Conservation (phyloP, 331 rosid genomes). For the Pyrus hybrid region DNA sequence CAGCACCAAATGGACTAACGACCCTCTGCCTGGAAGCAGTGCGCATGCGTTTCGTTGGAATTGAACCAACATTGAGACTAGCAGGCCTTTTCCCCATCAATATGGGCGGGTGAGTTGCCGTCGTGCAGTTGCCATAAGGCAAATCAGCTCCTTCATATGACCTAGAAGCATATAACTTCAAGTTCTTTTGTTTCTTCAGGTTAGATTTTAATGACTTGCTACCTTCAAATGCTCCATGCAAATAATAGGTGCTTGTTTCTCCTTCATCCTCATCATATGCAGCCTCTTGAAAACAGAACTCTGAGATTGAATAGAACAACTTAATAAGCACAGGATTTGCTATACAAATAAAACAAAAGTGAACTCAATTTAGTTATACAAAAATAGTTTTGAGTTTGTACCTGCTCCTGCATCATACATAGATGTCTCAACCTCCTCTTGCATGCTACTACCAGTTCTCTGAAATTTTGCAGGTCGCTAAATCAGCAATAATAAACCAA, state of each 20-base stretch:
- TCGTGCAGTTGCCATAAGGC: slow-evolving; percentile 45
- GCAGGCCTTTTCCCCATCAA: slow-evolving; percentile 66
- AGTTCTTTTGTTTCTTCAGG: slow-evolving; percentile 53
- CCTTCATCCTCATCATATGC: slow-evolving; percentile 81
- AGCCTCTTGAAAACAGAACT: slow-evolving; percentile 50
- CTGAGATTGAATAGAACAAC: slow-evolving; percentile 20
- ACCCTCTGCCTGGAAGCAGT: slow-evolving; percentile 91
- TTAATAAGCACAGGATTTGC: slow-evolving; percentile 14
- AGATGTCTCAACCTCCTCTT: slow-evolving; percentile 90
- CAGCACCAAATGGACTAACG: slow-evolving; percentile 57
- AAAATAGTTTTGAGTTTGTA: slow-evolving; percentile 22
- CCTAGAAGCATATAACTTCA: slow-evolving; percentile 41
- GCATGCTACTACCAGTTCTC: slow-evolving; percentile 67
- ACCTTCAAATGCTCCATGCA: slow-evolving; percentile 60
- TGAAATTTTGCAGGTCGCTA: slow-evolving; percentile 26
- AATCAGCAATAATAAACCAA: slow-evolving; percentile 9
- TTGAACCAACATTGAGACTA: slow-evolving; percentile 65
- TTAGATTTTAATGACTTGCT: slow-evolving; percentile 39
- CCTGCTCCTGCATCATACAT: slow-evolving; percentile 67
- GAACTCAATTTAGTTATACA: not conserved
- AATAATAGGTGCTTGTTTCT: slow-evolving; percentile 51
- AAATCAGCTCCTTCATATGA: slow-evolving; percentile 61
- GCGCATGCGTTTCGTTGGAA: slow-evolving; percentile 86
- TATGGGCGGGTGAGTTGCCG: slow-evolving; percentile 53
- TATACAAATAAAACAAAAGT: not conserved